Evolutionary conservation across 768 basidiomycete species (phyloP), one percentile per base, ranked within the genome.

Genomic region (Tephrocybe sp.): DNA sequence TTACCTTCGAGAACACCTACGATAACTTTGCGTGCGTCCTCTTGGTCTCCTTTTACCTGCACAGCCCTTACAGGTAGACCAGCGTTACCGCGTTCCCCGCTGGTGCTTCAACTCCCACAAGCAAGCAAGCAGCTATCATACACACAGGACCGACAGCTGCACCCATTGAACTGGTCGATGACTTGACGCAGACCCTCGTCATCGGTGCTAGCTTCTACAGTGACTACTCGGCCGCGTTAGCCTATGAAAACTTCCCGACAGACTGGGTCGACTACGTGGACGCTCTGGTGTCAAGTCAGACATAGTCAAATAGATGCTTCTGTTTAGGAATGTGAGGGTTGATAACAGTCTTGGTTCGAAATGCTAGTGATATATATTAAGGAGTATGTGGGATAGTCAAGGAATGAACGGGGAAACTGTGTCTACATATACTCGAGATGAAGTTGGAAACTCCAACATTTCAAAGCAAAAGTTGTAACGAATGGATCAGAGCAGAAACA

Each of bases 141-240:
- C 65, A 68, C 26, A 63, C 63, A 19, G 65, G 58, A 15, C 70
- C 69, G 5, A 55, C 58, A 15, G 59, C 51, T 12, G 51, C 61
- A 4, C 62, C 64, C 0, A 47, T 58, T 2, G 49, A 32, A 15
- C 55, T 66, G 12, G 60, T 69, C 25, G 41, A 56, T 22, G 47
- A 54, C 19, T 49, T 70, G 2, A 45, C 61, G 1, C 44, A 43
- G 18, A 49, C 57, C 13, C 53, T 62, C 18, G 56, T 54, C 2
- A 49, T 70, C 12, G 60, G 51, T 15, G 64, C 64, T 15, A 57
- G 64, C 37, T 71, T 65, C 52, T 61, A 69, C 36, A 71, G 67
- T 2, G 54, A 68, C 27, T 63, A 62, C 21, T 35, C 42, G 9
- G 41, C 48, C 13, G 49, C 49, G 13, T 9, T 7, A 6, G 58